Base-by-base conservation (phyloP, 1,284 basidiomycete genomes). In the Pseudozyma tsukubaensis region DNA sequence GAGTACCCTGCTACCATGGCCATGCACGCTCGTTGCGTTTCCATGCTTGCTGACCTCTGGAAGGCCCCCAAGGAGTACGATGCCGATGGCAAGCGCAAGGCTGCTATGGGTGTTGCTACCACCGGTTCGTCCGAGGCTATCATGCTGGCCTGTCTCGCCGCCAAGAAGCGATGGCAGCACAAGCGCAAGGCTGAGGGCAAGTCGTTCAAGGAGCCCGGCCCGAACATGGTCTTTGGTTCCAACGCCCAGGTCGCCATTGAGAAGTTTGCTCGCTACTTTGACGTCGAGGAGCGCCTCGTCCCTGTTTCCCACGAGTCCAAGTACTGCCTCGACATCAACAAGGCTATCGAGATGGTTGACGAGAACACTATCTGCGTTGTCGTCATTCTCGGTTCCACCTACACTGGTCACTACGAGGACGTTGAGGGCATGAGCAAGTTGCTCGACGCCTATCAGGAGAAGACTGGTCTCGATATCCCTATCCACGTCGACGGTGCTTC, bases 151-250 rank as follows among this genome's bases (percentile, higher is more conserved):
- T 94, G 94, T 47, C 89, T 98, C 19, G 93, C 95, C 16, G 92
- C 97, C 90, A 98, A 98, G 87, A 92, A 91, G 80, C 88, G 91
- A 50, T 97, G 95, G 95, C 94, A 97, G 85, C 90, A 90, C 72
- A 91, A 89, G 82, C 91, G 92, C 85, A 94, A 94, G 86, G 91
- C 90, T 0, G 89, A 89, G 1, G 94, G 94, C 42, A 84, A 84
- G 61, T 59, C 55, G 19, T 79, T 77, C 67, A 78, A 80, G 52
- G 73, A 81, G 24, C 81, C 77, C n/a, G 55, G 89, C 6, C 90
- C 90, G 2, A 91, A 92, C 80, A 90, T 92, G 52, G 86, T 92
- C 50, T 91, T 92, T 88, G 91, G 92, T 36, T 89, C 91, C 37
- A 93, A 94, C 81, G 92, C 92, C 1, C 93, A 94, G 83, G 83